Base-by-base conservation (phyloP, 164 flowering plant genomes). In the Vitis rupestris region DNA sequence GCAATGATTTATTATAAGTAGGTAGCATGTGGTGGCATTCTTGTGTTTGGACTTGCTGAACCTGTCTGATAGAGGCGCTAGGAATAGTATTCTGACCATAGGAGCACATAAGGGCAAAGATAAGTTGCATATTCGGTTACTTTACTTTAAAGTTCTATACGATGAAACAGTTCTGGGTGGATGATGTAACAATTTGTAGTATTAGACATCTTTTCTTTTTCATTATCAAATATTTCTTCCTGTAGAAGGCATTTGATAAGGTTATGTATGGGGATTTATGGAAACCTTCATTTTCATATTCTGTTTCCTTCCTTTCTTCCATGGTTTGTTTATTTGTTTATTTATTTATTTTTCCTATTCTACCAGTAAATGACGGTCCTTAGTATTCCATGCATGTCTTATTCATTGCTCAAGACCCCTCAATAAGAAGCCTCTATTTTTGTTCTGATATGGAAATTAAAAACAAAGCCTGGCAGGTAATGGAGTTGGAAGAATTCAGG, bases 381-480 rank as follows among this genome's bases (percentile, higher is more conserved):
- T 50, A 31, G 2, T 58, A 44, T 17, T 16, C 10, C 37, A 47
- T 56, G 62, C 12, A 50, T 68, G 57, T 23, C 37, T 14, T 65
- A 17, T 27, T 23, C 27, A 10, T 17, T 31, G 50, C 29, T 15
- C 51, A 63, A 7, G 53, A 58, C 17, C 44, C 30, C 23, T 49
- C 51, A 59, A 23, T 15, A 63, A 52, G 48, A 47, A 50, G 50
- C n/a, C 68, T 59, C 29, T 74, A 44, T 56, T 52, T 71, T 82
- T 80, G 57, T 69, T 82, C 92, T 90, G 89, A 86, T 83, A 68
- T 73, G 81, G 81, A 80, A 78, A 85, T 82, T 78, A 76, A 88
- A 87, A 83, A 76, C 88, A 76, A 87, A 89, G 88, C 74, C 68
- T 90, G 87, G 85, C 99, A 95, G 99, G 97, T 95, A 76, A 75